Percentiles rank a stretch among this genome's conserved stretches.
Evolutionary conservation across 2,329 filamentous ascomycete species (phyloP).

Genomic region (Cryphonectria radicalis): DNA sequence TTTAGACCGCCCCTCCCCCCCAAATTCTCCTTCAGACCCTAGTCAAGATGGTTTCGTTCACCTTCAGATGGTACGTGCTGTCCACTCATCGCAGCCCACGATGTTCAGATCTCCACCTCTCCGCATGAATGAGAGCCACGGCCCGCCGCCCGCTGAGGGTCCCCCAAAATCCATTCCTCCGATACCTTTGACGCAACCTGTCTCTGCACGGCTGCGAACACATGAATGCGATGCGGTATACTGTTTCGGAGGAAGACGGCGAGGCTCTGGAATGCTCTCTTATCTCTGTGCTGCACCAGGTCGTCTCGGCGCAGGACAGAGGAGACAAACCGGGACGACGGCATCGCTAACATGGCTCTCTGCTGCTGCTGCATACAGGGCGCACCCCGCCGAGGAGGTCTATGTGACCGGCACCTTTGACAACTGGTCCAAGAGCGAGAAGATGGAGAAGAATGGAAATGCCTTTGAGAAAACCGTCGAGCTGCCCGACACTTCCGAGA

Average conservation of each 20-base stretch:
- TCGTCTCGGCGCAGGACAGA: background rate
- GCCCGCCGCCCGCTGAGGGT: conserved; percentile 17
- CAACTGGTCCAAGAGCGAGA: conserved; percentile 85
- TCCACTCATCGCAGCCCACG: conserved; percentile 13
- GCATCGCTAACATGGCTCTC: conserved; percentile 15
- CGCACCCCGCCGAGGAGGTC: conserved; percentile 81
- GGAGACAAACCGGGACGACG: background rate
- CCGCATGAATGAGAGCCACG: conserved; percentile 13
- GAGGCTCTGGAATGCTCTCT: background rate
- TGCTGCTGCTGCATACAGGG: conserved; percentile 59
- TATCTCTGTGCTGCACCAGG: background rate
- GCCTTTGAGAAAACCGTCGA: conserved; percentile 77
- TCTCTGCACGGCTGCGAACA: conserved; percentile 4
- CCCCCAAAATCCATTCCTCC: conserved; percentile 10
- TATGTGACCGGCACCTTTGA: conserved; percentile 97
- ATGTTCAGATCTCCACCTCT: conserved; percentile 17
- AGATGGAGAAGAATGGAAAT: conserved; percentile 76
- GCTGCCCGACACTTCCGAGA: conserved; percentile 67
- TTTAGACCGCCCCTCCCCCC: background rate
- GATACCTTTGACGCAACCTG: conserved; percentile 11
- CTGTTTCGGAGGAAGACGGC: background rate
- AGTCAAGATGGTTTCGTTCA: conserved; percentile 28
- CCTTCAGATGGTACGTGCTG: conserved; percentile 30
- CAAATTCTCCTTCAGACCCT: background rate
- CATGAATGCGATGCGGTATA: background rate